Evolutionary conservation across 139 green algal genomes (phyloP), one percentile per base, ranked within the genome.

Genomic region (Chlamydomonas sp.): DNA sequence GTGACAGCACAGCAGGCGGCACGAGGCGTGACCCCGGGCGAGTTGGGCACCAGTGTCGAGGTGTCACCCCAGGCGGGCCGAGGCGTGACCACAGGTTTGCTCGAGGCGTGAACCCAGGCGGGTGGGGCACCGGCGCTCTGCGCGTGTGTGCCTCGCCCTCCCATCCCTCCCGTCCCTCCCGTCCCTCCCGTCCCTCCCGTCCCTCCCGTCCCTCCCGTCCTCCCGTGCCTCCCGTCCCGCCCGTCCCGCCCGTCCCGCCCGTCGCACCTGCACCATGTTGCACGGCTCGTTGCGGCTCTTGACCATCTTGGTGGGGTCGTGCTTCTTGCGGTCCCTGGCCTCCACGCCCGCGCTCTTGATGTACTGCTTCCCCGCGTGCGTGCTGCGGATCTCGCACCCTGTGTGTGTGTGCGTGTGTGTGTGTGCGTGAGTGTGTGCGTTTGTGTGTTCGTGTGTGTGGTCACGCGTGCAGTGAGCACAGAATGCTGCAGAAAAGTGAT

Each of bases 261-360:
- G n/a, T n/a, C n/a, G n/a, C n/a, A 33, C 1, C 58, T 74, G 28
- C 47, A 49, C 50, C 2, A n/a, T 66, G 70, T 85, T 90, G 72
- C 80, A 88, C 1, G 91, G 91, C 80, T 97, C 91, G 67, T 93
- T 96, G 13, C 91, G 73, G n/a, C 86, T 81, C 80, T 97, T 97
- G 30, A 96, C 85, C 28, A 85, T 73, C 30, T 49, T 65, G 1
- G 38, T 69, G 0, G 50, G 37, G 22, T 84, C 79, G 54, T 92
- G 70, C 68, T 93, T 96, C 73, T 95, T 94, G 47, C 84, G 83
- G 64, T 93, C 88, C 47, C 85, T 88, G 35, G 85, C 77, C 57
- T 73, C 57, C 22, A 33, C 48, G 5, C 34, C 33, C 2, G 29
- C 58, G 0, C 38, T 8, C 3, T 31, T 48, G 4, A 67, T 5